Base-by-base conservation (phyloP, 495 filamentous ascomycete species). In the Penicillium parvum region DNA sequence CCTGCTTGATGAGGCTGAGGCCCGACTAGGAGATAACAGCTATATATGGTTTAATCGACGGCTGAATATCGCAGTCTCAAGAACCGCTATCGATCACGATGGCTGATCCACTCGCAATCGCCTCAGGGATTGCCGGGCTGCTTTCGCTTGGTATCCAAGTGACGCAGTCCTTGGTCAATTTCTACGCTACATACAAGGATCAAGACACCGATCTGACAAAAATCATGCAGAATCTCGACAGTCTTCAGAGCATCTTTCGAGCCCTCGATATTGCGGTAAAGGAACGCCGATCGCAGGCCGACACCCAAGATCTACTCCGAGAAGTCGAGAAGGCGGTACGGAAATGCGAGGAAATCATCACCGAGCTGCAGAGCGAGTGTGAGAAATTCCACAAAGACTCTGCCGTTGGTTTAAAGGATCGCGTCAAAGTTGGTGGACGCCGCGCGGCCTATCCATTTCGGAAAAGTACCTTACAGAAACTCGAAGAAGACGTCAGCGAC, bases 61-160 rank as follows among this genome's bases (percentile, higher is more conserved):
- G n/a, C n/a, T n/a, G n/a, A n/a, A n/a, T n/a, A n/a, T n/a, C n/a
- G n/a, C n/a, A n/a, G n/a, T n/a, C n/a, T n/a, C n/a, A n/a, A n/a
- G n/a, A n/a, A n/a, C n/a, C n/a, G n/a, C n/a, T n/a, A n/a, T n/a
- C n/a, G n/a, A n/a, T n/a, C n/a, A n/a, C n/a, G n/a, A 63, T 63
- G 59, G 23, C 38, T 33, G 59, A 63, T 48, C 47, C 63, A 44
- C 38, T 64, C n/a, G 51, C 62, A 7, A 53, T 67, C 26, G 49
- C 58, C 17, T 58, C 42, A 22, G 51, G 52, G 14, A 32, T 55
- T 30, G 54, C 45, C 4, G 53, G 58, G 5, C 15, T 65, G 15
- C 43, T 63, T 10, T 65, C 58, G 18, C 49, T 66, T 10, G 63
- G 58, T 16, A 53, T 64, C 14, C 50, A 52, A 40, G 43, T 63